Base-by-base conservation (phyloP, 1,139 yeast species). In the Zygotorulaspora mrakii region DNA sequence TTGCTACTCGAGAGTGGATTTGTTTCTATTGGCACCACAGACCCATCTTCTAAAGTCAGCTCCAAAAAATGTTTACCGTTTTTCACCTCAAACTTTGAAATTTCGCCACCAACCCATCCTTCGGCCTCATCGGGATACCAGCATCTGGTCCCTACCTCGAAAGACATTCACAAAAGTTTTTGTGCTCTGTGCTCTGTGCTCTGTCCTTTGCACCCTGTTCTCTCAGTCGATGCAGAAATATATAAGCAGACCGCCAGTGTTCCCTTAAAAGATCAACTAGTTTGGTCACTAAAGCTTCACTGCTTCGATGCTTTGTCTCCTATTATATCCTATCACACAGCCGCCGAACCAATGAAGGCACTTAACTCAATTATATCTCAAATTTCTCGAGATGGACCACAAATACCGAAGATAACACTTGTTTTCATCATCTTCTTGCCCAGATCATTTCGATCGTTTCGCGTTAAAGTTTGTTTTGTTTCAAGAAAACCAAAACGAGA, bases 51-150 rank as follows among this genome's bases (percentile, higher is more conserved):
- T 17, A 79, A 66, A 20, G 70, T 73, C 42, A 91, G 69, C 46
- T 74, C 79, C 47, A 87, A 65, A 35, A 70, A 68, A 52, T 77
- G 76, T 48, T 76, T 79, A 39, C 70, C 74, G 45, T 72, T 72
- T 30, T 67, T 70, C n/a, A 69, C 63, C 35, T 68, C 68, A 52
- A 74, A 73, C 40, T 77, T 69, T 43, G 74, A 70, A 35, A 91
- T 87, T 46, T 80, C 83, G 36, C 88, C 94, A 31, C 96, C 95
- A 31, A 88, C 71, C 96, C 97, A 91, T 24, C 97, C 98, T 53
- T 77, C 76, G 42, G 74, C 73, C 47, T 82, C 87, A 64, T 86
- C 94, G 23, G 94, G 96, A 55, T 84, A 81, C 98, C 98, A 91
- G 69, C 97, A 89, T 57, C 95, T 89, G 18, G 65, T 61, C 22